These are phyloP conservation scores for Cladorrhinum sp. DNA, from an alignment of 2,329 filamentous ascomycete species.

Conservation along the genomic window DNA sequence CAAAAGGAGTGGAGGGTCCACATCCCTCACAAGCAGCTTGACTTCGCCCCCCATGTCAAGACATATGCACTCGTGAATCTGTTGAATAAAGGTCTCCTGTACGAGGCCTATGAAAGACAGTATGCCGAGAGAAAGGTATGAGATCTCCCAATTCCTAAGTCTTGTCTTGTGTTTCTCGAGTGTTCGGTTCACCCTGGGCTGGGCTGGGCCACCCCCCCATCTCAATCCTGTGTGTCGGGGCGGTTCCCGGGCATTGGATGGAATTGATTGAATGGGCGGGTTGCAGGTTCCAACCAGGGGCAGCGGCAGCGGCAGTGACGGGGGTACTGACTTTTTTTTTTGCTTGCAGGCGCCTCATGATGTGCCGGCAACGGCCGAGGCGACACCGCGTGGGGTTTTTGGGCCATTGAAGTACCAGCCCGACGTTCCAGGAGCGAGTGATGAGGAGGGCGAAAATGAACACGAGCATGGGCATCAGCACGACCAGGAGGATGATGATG, in stretches of 20 bases:
- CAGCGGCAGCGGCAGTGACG: conserved; percentile 19
- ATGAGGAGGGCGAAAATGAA: conserved; percentile 33
- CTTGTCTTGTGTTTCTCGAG: conserved; percentile 1
- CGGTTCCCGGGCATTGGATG: conserved; percentile 17
- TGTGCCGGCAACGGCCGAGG: conserved; percentile 45
- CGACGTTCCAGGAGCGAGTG: conserved; percentile 36
- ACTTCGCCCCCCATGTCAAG: conserved; percentile 63
- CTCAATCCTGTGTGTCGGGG: conserved; percentile 15
- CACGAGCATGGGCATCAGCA: conserved; percentile 34
- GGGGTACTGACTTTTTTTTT: conserved; percentile 40
- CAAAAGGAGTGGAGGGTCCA: conserved; percentile 66
- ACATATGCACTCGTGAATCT: conserved; percentile 61
- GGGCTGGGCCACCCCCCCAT: conserved; percentile 6
- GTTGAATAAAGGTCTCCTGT: conserved; percentile 62
- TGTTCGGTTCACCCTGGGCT: conserved; percentile 11
- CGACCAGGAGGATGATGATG: conserved; percentile 33
- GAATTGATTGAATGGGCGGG: conserved; percentile 13
- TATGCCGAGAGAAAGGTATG: conserved; percentile 47
- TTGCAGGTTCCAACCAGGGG: conserved; percentile 16
- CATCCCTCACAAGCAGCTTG: conserved; percentile 59
- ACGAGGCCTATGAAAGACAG: conserved; percentile 57
- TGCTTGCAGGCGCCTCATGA: conserved; percentile 49
- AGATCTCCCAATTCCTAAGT: conserved; percentile 10
- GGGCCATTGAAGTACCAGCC: conserved; percentile 51
- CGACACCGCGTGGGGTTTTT: conserved; percentile 53